Evolutionary conservation across 306 rosid genomes (phyloP), one percentile per base, ranked within the genome.

Genomic region (Cucurbita argyrosperma): DNA sequence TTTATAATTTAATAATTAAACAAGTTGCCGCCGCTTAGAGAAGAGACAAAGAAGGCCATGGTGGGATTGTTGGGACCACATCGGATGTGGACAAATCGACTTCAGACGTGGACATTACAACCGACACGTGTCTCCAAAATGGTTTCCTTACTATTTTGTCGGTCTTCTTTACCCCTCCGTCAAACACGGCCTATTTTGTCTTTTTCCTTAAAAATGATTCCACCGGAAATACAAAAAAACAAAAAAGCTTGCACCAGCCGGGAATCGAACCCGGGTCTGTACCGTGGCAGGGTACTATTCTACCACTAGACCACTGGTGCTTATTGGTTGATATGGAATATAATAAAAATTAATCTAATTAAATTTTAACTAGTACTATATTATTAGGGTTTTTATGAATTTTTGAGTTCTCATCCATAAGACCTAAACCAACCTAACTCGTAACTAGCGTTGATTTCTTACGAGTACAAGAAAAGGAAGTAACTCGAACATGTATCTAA

Each of bases 281-380:
- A 76, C 85, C 83, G 85, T 81, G 85, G 85, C 85, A 90, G 91
- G 91, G 91, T 82, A 87, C 91, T 88, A 92, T 85, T 87, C 96
- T 88, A 87, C 96, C 96, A 92, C 96, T 87, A 88, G 96, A 92
- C 96, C 96, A 90, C 96, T 88, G 90, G 96, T 87, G 90, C 89
- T 30, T 30, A 3, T 30, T 30, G 4, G 4, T 0, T 30, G 4
- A 30, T 30, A 2, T 0, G 2, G 35, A 30, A 30, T 19, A 19
- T 0, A 19, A 19, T 19, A 19, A 19, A 19, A 19, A 19, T 19
- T 19, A 0, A 19, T n/a, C n/a, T n/a, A 19, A 19, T 19, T 19
- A 19, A 19, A 19, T 19, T 19, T 19, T 30, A 30, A 30, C 35
- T 30, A 30, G 35, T 30, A 30, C 35, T 30, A 2, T 30, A 30